Base-by-base conservation (phyloP, 257 asterid genomes). In the Solanum paucissectum region DNA sequence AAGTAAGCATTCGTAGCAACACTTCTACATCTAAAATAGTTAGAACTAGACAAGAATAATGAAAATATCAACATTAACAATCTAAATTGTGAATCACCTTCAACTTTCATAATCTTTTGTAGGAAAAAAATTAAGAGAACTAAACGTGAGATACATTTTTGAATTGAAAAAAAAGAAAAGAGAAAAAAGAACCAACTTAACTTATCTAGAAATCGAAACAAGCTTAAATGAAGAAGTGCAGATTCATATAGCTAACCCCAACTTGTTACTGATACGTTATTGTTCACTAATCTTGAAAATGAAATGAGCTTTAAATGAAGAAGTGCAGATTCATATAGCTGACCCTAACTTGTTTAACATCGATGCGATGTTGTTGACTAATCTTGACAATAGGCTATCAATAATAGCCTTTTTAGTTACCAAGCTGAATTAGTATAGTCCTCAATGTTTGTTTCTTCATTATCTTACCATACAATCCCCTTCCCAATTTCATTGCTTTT, bases 391-490 rank as follows among this genome's bases (percentile, higher is more conserved):
- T 44, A 44, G 66, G 66, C 6, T 46, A 46, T 46, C 55, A 46
- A 18, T 0, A 40, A 77, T 77, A 77, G 84, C 62, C 84, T 9
- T 44, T 20, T 37, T 76, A 38, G 58, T 74, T 36, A 3, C 60
- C 86, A 89, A 87, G 86, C 83, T 92, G 92, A 87, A 95, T 88
- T 91, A 95, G 91, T 76, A 76, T 76, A 71, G 60, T 88, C 93
- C 82, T 94, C 90, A 94, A 83, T 52, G 96, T 95, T 86, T 94
- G 98, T 91, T 90, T 95, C 92, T 94, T 96, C 95, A 94, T 93
- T 23, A 94, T 90, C 87, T 94, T 96, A n/a, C 98, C 99, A 91
- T 92, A 96, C 87, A 96, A 81, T 89, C 99, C 99, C 7, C 95
- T 94, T 87, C 98, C 98, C 40, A 95, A 75, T 79, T 94, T 96